phyloP scores from a whole-genome alignment of 1,284 basidiomycete genomes.

The Coniferiporia weirii region DNA sequence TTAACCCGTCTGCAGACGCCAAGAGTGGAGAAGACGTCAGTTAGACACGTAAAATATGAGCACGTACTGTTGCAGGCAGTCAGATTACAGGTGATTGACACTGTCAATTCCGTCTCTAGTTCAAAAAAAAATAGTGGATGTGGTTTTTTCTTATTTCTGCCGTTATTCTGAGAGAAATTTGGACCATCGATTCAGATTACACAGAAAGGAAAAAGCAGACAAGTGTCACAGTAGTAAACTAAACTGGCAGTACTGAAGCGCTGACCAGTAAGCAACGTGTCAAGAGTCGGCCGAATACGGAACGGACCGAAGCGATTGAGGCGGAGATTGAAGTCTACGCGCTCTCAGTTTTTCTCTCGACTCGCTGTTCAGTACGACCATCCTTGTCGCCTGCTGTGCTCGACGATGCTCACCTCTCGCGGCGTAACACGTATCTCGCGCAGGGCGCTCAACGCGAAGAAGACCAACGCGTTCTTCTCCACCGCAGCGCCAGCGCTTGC shows the following conservation, averaged over 20 bases:
- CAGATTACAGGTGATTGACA: too few species aligned
- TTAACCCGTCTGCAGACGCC: too few species aligned
- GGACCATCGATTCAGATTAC: too few species aligned
- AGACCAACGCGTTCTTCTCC: constrained; percentile 72
- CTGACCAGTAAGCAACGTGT: too few species aligned
- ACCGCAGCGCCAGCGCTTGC: constrained; percentile 51
- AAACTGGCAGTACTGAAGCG: too few species aligned
- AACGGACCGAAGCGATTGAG: not conserved
- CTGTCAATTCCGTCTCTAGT: too few species aligned
- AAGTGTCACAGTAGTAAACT: too few species aligned
- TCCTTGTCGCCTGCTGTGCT: constrained; percentile 28
- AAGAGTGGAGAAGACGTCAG: not conserved
- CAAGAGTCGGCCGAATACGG: constrained; percentile 3
- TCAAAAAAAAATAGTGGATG: too few species aligned
- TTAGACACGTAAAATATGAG: not conserved
- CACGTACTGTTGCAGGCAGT: not conserved
- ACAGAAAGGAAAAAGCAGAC: too few species aligned
- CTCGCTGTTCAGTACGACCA: not conserved
- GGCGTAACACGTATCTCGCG: constrained; percentile 78
- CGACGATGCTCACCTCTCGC: constrained; percentile 73
- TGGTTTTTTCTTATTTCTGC: too few species aligned
- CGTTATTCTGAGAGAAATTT: too few species aligned
- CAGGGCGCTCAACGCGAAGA: constrained; percentile 71
- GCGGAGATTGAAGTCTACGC: not conserved
- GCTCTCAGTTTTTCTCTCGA: constrained; percentile 2